phyloP scores from a whole-genome alignment of 345 rosid genomes.

The Heritiera fomes region DNA sequence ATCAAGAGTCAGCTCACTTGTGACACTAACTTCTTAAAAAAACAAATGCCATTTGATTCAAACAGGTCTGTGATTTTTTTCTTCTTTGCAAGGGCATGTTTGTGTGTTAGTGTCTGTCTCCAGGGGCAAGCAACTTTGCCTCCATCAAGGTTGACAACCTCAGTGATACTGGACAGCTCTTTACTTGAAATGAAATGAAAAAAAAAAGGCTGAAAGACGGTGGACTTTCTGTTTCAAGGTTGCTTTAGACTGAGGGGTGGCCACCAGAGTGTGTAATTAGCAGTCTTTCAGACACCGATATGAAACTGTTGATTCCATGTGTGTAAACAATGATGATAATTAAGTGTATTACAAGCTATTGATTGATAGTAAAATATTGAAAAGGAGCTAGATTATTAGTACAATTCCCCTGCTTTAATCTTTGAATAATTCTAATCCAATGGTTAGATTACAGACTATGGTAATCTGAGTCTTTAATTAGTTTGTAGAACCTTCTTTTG shows the following conservation, averaged over 20 bases:
- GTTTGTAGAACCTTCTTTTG: no score
- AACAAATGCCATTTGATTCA: not conserved
- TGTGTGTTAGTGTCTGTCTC: not conserved
- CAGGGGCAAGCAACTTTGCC: no score
- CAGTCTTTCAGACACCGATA: no score
- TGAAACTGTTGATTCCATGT: no score
- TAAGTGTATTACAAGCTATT: not conserved
- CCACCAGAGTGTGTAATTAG: not conserved
- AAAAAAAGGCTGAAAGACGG: not conserved
- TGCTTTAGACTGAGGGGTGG: not conserved
- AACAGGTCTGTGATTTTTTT: not conserved
- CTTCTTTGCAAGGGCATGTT: not conserved
- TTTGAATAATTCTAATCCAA: not conserved
- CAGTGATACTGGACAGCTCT: not conserved
- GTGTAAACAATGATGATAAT: not conserved
- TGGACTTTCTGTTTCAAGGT: not conserved
- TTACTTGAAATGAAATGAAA: not conserved
- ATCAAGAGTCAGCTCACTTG: constrained; percentile 3
- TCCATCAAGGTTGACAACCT: not conserved
- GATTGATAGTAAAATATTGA: not conserved
- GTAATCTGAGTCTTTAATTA: no score
- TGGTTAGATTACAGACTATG: not conserved
- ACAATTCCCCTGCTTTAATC: not conserved
- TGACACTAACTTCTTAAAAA: not conserved
- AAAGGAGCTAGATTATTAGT: not conserved